These are phyloP conservation scores for Avena atlantica DNA, from an alignment of 176 grass and related monocot genomes.

Conservation along the genomic window DNA sequence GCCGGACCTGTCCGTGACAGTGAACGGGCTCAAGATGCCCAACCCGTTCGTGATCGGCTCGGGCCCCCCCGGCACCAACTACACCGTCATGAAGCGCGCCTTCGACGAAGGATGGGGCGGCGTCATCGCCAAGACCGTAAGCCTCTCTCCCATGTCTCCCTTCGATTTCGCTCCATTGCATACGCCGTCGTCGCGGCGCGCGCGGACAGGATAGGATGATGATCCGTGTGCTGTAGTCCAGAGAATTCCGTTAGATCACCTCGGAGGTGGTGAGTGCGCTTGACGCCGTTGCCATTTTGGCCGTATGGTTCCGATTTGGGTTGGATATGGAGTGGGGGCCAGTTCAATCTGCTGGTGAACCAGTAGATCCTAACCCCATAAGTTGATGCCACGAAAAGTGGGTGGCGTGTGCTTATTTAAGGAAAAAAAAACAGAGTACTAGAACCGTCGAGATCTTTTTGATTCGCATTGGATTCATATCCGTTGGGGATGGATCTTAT, in stretches of 20 bases:
- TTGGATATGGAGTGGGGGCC: background rate
- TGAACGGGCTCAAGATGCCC: slow-evolving; percentile 95
- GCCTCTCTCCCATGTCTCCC: background rate
- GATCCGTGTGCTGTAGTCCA: background rate
- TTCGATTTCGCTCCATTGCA: too few relatives aligned
- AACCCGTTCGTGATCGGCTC: slow-evolving; percentile 99
- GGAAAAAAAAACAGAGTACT: background rate
- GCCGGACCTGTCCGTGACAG: slow-evolving; percentile 81
- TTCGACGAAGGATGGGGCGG: slow-evolving; percentile 98
- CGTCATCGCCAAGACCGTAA: slow-evolving; percentile 98
- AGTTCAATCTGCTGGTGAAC: slow-evolving; percentile 15
- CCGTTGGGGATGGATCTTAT: slow-evolving; percentile 22
- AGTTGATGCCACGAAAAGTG: background rate
- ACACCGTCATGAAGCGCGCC: slow-evolving; percentile 99
- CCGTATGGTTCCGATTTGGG: slow-evolving; percentile 38
- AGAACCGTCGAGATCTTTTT: background rate
- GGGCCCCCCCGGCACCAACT: slow-evolving; percentile 94
- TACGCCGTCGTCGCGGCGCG: background rate
- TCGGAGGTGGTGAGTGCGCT: background rate
- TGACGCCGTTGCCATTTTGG: slow-evolving; percentile 2
- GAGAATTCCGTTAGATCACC: background rate
- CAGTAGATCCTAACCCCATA: background rate
- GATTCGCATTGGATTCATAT: slow-evolving; percentile 1
- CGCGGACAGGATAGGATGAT: background rate
- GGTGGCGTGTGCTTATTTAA: background rate